These are phyloP conservation scores for Hyaloperonospora brassicae DNA, from an alignment of 352 stramenopile genomes.

Conservation along the genomic window DNA sequence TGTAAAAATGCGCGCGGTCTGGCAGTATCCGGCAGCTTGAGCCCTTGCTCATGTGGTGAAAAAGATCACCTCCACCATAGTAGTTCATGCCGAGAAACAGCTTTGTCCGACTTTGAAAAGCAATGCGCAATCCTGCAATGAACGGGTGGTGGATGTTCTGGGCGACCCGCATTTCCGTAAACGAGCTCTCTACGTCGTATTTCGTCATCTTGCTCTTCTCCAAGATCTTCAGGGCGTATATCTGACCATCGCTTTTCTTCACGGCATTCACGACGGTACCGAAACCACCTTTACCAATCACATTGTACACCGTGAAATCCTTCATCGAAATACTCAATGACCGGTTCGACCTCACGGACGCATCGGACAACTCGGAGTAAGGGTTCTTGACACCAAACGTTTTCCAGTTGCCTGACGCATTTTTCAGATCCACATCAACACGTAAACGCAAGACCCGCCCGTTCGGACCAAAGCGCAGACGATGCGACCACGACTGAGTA, in stretches of 20 bases:
- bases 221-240: constrained; percentile 88
- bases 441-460: constrained; percentile 75
- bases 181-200: constrained; percentile 84
- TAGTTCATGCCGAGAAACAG: constrained; percentile 86
- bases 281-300: constrained; percentile 85
- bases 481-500: constrained; percentile 66
- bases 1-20: constrained; percentile 87
- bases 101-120: constrained; percentile 83
- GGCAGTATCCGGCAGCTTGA: constrained; percentile 78
- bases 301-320: constrained; percentile 86
- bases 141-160: constrained; percentile 87
- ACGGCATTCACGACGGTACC: constrained; percentile 86
- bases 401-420: constrained; percentile 65
- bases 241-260: constrained; percentile 85
- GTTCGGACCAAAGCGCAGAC: constrained; percentile 71
- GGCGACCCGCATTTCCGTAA: constrained; percentile 84
- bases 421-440: constrained; percentile 71
- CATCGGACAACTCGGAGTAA: constrained; percentile 70
- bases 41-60: constrained; percentile 87
- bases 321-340: constrained; percentile 85
- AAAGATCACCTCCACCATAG: constrained; percentile 78
- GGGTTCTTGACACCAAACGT: constrained; percentile 72
- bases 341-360: constrained; percentile 71
- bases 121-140: constrained; percentile 76
- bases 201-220: constrained; percentile 88